phyloP scores from a whole-genome alignment of 768 basidiomycete species.

The Xerocomus brunneocitrinus region DNA sequence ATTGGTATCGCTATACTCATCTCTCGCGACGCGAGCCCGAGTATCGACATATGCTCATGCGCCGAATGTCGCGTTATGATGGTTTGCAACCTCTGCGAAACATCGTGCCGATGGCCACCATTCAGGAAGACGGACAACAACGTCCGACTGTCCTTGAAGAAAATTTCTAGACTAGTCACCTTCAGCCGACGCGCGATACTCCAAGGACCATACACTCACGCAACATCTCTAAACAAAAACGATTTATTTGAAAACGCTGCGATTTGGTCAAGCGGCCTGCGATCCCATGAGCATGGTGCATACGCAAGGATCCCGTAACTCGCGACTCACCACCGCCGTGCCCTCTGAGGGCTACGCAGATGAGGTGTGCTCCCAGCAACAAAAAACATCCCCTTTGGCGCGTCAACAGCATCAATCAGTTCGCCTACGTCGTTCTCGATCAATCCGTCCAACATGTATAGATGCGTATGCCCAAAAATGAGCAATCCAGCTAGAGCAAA shows the following conservation, averaged over 20 bases:
- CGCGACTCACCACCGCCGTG: conserved; percentile 68
- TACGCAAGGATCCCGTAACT: neutral
- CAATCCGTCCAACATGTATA: conserved; percentile 89
- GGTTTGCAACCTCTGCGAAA: conserved; percentile 48
- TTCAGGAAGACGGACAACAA: conserved; percentile 79
- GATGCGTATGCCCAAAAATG: conserved; percentile 77
- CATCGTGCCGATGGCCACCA: conserved; percentile 56
- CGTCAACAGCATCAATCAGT: conserved; percentile 83
- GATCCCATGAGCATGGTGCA: neutral
- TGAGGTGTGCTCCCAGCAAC: conserved; percentile 83
- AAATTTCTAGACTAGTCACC: conserved; percentile 69
- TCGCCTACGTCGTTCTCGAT: conserved; percentile 85
- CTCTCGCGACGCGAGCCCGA: conserved; percentile 42
- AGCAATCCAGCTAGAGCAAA: conserved; percentile 62
- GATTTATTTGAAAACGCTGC: conserved; percentile 73
- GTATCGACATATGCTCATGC: conserved; percentile 40
- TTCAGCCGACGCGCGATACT: neutral
- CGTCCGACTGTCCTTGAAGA: conserved; percentile 89
- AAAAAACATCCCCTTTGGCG: conserved; percentile 74
- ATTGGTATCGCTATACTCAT: conserved; percentile 26
- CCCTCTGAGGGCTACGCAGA: conserved; percentile 72
- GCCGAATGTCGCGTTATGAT: conserved; percentile 41
- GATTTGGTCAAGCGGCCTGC: conserved; percentile 76
- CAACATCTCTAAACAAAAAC: conserved; percentile 89
- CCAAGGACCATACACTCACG: conserved; percentile 45